These are phyloP conservation scores for Populus tremula DNA, from an alignment of 345 rosid species.

Conservation along the genomic window DNA sequence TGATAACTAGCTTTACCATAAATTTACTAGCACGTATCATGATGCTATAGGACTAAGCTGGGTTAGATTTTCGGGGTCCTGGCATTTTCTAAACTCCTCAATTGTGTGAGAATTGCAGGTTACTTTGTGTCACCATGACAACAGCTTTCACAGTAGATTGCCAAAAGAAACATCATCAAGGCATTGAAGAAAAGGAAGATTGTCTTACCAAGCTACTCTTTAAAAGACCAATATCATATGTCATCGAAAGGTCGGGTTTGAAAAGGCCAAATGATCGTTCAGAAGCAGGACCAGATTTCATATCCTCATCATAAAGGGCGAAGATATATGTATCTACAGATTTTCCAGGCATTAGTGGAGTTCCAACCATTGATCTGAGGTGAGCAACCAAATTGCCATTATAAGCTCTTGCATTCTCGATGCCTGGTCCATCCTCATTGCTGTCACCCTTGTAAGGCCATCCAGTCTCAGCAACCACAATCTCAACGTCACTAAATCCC, in stretches of 20 bases:
- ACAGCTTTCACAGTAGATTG: background rate
- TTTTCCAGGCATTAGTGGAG: constrained; percentile 94
- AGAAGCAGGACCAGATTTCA: constrained; percentile 74
- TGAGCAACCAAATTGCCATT: constrained; percentile 83
- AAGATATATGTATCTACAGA: constrained; percentile 86
- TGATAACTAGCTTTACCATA: background rate
- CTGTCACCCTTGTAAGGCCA: constrained; percentile 82
- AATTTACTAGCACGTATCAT: background rate
- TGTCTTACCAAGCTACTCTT: constrained; percentile 66
- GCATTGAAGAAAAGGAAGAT: background rate
- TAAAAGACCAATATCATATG: constrained; percentile 63
- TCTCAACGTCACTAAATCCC: constrained; percentile 73
- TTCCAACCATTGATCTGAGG: constrained; percentile 73
- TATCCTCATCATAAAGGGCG: constrained; percentile 81
- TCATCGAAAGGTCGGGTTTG: constrained; percentile 67
- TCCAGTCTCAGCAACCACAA: constrained; percentile 89
- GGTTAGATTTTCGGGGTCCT: background rate
- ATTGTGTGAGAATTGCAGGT: background rate
- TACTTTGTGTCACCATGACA: background rate
- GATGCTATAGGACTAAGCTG: background rate
- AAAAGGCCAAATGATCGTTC: constrained; percentile 82
- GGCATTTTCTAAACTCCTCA: background rate
- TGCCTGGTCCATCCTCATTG: constrained; percentile 68
- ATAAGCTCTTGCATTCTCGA: constrained; percentile 88
- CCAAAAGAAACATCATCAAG: background rate